A percentile compares a stretch with the other conserved stretches of the same genome.
These are phyloP conservation scores for Periconia sp. DNA, from an alignment of 2,329 filamentous ascomycete species.

Conservation along the genomic window DNA sequence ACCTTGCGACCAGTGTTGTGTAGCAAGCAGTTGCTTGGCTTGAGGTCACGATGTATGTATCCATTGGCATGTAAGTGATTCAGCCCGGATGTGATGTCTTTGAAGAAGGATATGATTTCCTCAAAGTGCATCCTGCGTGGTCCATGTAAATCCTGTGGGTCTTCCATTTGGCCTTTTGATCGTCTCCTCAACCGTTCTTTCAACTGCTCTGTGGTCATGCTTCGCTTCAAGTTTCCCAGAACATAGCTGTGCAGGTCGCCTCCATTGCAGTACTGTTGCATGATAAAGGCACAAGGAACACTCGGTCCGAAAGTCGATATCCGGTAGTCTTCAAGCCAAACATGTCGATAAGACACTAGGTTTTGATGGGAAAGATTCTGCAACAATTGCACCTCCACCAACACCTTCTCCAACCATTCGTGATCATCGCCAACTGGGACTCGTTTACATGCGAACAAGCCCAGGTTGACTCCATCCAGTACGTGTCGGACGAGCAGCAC, in stretches of 20 bases:
- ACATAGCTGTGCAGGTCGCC: conserved; percentile 90
- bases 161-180: conserved; percentile 75
- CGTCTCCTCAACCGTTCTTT: conserved; percentile 83
- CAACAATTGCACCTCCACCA: conserved; percentile 89
- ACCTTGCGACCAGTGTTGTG: conserved; percentile 73
- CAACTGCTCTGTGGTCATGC: conserved; percentile 74
- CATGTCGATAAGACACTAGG: conserved; percentile 92
- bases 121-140: conserved; percentile 71
- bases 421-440: conserved; percentile 94
- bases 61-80: conserved; percentile 87
- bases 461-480: conserved; percentile 83
- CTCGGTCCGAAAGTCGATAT: conserved; percentile 83
- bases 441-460: conserved; percentile 93
- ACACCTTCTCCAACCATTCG: conserved; percentile 89
- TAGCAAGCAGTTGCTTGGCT: conserved; percentile 91
- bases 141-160: conserved; percentile 54
- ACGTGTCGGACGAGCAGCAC: conserved; percentile 92
- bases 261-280: conserved; percentile 96
- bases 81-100: conserved; percentile 88
- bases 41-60: conserved; percentile 94
- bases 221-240: conserved; percentile 65
- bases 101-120: conserved; percentile 95
- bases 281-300: conserved; percentile 92
- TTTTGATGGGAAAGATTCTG: conserved; percentile 93
- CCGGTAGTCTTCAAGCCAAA: conserved; percentile 90